Base-by-base conservation (phyloP, 495 filamentous ascomycete species). In the Hypoxylon trugodes region DNA sequence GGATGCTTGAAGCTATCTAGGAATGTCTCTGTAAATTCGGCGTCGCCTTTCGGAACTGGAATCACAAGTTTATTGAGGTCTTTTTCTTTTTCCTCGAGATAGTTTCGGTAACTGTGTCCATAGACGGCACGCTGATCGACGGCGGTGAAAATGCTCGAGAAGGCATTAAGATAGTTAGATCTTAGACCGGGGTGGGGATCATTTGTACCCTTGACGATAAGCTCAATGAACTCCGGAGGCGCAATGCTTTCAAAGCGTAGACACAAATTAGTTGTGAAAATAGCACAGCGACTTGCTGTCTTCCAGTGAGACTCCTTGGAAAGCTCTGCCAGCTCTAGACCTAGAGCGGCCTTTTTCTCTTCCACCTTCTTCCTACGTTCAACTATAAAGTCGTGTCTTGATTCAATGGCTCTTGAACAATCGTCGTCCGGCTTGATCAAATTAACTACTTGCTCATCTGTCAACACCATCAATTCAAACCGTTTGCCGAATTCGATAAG, bases 261-360 rank as follows among this genome's bases (percentile, higher is more conserved):
- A 47, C 90, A 92, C 63, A 96, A 84, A 54, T 93, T 93, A 57
- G 93, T 84, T 12, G 96, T 89, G 63, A 98, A 93, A 18, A 93
- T 89, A 10, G 89, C 90, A 36, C 92, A 93, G 22, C 95, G 82
- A 56, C 86, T 91, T 7, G 93, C 94, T 61, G 96, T 90, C 81
- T 96, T 98, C 95, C 95, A 99, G 70, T 98, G 96, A 0, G 91
- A 90, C 18, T 84, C 82, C 53, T 86, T 85, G 0, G 91, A 89
- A 49, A 92, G 73, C 33, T 90, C 86, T 2, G 93, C 87, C 33
- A 99, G 82, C 66, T 96, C 91, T 53, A 89, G 76, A 0, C 93
- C 90, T 12, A 98, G 77, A 4, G 86, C 83, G 0, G 88, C 81
- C 77, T 97, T 98, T 77, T 90, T 93, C 52, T 79, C 80, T 69